A percentile compares a stretch with the other conserved stretches of the same genome.
These are phyloP conservation scores for Penicillium cataractarum DNA, from an alignment of 495 filamentous ascomycete genomes.

Conservation along the genomic window DNA sequence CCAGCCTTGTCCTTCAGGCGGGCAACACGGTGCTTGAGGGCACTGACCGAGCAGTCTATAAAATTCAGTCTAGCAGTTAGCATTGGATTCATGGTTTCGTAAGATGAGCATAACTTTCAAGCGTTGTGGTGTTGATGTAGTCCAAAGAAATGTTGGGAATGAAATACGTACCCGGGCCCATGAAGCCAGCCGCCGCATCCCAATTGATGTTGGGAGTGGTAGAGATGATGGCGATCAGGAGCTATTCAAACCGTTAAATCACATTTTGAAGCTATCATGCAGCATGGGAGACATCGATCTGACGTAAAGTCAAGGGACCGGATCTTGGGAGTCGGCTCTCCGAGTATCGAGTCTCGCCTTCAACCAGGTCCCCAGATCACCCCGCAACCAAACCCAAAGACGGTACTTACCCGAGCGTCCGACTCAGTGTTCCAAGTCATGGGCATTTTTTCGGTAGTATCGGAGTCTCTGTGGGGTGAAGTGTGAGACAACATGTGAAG, in stretches of 20 bases:
- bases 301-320: neutral
- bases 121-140: neutral
- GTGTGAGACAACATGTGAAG: too few relatives aligned
- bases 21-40: constrained; percentile 17
- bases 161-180: constrained; percentile 11
- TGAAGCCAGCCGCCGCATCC: neutral
- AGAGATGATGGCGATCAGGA: constrained; percentile 5
- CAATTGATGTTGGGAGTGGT: constrained; percentile 5
- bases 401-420: constrained; percentile 14
- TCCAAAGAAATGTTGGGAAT: neutral
- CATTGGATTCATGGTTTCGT: too few relatives aligned
- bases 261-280: too few relatives aligned
- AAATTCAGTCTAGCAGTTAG: neutral
- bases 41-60: constrained; percentile 13
- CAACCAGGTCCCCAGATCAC: neutral
- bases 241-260: neutral
- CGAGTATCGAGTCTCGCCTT: neutral
- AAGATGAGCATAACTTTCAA: neutral
- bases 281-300: neutral
- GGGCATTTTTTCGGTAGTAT: constrained; percentile 1
- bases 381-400: neutral
- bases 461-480: too few relatives aligned
- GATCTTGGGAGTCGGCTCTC: neutral
- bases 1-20: constrained; percentile 13
- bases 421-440: constrained; percentile 13